Evolutionary conservation across 352 stramenopile genomes (phyloP).

Genomic region (Pythium folliculosum): DNA sequence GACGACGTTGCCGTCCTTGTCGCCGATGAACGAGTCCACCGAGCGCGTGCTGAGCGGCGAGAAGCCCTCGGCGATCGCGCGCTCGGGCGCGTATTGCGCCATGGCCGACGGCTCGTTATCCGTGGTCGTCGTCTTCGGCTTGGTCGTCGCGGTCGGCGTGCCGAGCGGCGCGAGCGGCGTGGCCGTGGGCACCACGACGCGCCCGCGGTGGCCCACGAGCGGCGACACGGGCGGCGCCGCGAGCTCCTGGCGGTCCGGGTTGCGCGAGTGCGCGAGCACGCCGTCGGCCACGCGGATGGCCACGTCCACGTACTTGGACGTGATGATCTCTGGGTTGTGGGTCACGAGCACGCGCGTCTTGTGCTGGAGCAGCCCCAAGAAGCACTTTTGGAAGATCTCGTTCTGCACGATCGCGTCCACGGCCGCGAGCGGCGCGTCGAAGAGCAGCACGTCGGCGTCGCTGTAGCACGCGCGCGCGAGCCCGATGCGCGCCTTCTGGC

Average conservation of each 20-base stretch:
- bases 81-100: slow-evolving; percentile 34
- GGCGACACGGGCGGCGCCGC: slow-evolving; percentile 38
- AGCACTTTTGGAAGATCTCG: slow-evolving; percentile 85
- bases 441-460: slow-evolving; percentile 68
- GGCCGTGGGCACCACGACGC: slow-evolving; percentile 2
- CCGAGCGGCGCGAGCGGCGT: slow-evolving; percentile 14
- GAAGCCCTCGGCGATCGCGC: slow-evolving; percentile 34
- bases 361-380: slow-evolving; percentile 59
- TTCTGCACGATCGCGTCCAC: slow-evolving; percentile 65
- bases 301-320: slow-evolving; percentile 59
- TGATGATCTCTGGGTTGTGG: slow-evolving; percentile 66
- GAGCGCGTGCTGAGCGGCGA: slow-evolving; percentile 35
- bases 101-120: slow-evolving; percentile 12
- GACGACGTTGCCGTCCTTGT: slow-evolving; percentile 20
- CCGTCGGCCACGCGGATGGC: slow-evolving; percentile 15
- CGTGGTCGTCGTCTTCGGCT: background rate
- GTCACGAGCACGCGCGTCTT: slow-evolving; percentile 76
- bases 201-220: slow-evolving; percentile 32
- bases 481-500: slow-evolving; percentile 72
- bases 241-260: slow-evolving; percentile 39
- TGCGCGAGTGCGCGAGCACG: slow-evolving; percentile 46
- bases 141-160: background rate
- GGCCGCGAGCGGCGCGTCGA: slow-evolving; percentile 60
- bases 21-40: slow-evolving; percentile 40
- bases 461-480: slow-evolving; percentile 88